Evolutionary conservation across 306 rosid genomes (phyloP), one percentile per base, ranked within the genome.

Genomic region (Crotalaria pallida): DNA sequence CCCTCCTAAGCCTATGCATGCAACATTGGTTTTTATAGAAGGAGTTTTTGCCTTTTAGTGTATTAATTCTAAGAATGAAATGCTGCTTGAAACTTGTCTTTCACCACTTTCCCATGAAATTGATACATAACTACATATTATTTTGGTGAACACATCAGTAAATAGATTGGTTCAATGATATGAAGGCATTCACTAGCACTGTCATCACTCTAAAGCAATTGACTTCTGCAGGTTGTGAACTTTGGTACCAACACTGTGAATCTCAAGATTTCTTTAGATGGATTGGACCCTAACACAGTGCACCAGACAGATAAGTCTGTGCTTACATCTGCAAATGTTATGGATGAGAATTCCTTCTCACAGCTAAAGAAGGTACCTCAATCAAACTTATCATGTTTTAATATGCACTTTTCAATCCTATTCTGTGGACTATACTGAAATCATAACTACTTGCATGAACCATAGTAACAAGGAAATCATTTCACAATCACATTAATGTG

Each of bases 321-420:
- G 26, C 87, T 94, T 58, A 88, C 95, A 1, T 87, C 98, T 58
- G 34, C 34, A 71, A 87, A 88, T 76, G 67, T 84, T 55, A 85
- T 67, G 89, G 97, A 94, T 53, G 98, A 94, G 73, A 94, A 94
- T 73, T 87, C 98, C 44, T 94, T 94, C 81, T 27, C 79, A 3
- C 74, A 72, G 34, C 97, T 96, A 58, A 82, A 58, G 4, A 94
- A 90, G 98, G 98, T 94, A 85, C 27, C 18, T 10, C 10, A 15
- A 49, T 22, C 29, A 34, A 34, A 9, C 43, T 29, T 26, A 0
- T 58, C 33, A 44, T 45, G 50, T 16, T 22, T 33, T 58, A 31
- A 10, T 51, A 43, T 38, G 22, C 33, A 59, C 22, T 45, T 55
- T 19, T 45, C 26, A 22, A 60, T 67, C 51, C 62, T 53, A n/a